Percentiles rank a stretch among this genome's conserved stretches.
Evolutionary conservation across 2,329 filamentous ascomycete species (phyloP).

Genomic region (Colletotrichum filicis): DNA sequence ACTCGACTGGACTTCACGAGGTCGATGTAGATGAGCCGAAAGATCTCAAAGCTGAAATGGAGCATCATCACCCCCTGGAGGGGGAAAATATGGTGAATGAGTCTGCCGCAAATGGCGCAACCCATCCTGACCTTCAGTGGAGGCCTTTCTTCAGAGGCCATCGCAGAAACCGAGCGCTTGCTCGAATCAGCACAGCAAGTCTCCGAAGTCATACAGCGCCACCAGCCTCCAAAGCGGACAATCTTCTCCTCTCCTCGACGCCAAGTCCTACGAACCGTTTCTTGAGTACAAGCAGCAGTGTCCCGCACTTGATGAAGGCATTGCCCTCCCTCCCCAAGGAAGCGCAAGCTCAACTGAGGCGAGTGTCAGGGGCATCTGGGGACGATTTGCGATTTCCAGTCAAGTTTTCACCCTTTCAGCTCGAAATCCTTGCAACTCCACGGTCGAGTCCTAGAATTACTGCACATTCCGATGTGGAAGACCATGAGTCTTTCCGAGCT

Average conservation of each 20-base stretch:
- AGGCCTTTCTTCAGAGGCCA: constrained; percentile 37
- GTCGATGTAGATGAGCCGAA: background rate
- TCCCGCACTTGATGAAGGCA: constrained; percentile 64
- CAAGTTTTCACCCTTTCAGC: constrained; percentile 33
- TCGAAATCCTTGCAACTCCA: constrained; percentile 27
- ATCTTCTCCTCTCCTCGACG: constrained; percentile 54
- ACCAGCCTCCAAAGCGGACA: background rate
- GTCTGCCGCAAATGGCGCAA: background rate
- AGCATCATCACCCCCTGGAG: no score
- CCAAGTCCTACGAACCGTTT: constrained; percentile 59
- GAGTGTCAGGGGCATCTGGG: background rate
- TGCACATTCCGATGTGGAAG: background rate
- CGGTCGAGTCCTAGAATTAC: constrained; percentile 24
- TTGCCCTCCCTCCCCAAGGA: constrained; percentile 57
- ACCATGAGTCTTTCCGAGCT: constrained; percentile 24
- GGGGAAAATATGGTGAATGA: no score
- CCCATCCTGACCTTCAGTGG: background rate
- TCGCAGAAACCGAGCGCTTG: constrained; percentile 41
- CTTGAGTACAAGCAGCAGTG: constrained; percentile 59
- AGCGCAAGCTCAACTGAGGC: background rate
- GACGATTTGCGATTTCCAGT: constrained; percentile 24
- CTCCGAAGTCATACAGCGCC: background rate
- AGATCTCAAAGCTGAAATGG: background rate
- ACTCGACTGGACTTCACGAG: background rate
- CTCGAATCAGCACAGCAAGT: constrained; percentile 36